phyloP scores from a whole-genome alignment of 257 asterid species.

The Solanum bukasovii region DNA sequence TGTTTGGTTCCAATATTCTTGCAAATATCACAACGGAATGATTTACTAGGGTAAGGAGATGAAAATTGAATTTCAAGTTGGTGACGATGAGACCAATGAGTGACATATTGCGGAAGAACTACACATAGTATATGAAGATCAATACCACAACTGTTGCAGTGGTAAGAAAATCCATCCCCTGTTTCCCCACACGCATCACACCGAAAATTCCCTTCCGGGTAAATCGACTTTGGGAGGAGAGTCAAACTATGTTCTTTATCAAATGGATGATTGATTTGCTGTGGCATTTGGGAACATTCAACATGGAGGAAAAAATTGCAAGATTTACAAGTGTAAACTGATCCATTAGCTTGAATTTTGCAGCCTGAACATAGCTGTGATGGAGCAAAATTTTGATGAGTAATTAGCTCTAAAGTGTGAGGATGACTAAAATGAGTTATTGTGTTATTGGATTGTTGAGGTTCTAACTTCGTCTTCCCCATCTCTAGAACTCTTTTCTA shows the following conservation, averaged over 20 bases:
- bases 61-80: conserved; percentile 27
- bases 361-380: conserved; percentile 35
- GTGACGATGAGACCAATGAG: conserved; percentile 25
- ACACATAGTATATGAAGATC: conserved; percentile 49
- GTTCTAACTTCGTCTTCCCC: neutral
- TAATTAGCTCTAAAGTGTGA: conserved; percentile 21
- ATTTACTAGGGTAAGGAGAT: conserved; percentile 24
- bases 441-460: neutral
- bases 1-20: conserved; percentile 12
- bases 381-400: neutral
- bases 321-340: conserved; percentile 30
- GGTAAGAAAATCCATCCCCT: conserved; percentile 33
- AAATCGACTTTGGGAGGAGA: conserved; percentile 31
- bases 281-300: conserved; percentile 45
- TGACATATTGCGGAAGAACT: conserved; percentile 17
- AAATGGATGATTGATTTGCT: conserved; percentile 39
- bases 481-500: neutral
- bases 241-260: conserved; percentile 25
- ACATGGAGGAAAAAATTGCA: conserved; percentile 46
- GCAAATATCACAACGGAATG: conserved; percentile 39
- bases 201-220: conserved; percentile 19
- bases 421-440: conserved; percentile 51
- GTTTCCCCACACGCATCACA: conserved; percentile 41
- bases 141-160: conserved; percentile 40
- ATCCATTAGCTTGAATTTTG: conserved; percentile 24